Evolutionary conservation across 2,329 filamentous ascomycete species (phyloP).

Genomic region (Xylaria sp.): DNA sequence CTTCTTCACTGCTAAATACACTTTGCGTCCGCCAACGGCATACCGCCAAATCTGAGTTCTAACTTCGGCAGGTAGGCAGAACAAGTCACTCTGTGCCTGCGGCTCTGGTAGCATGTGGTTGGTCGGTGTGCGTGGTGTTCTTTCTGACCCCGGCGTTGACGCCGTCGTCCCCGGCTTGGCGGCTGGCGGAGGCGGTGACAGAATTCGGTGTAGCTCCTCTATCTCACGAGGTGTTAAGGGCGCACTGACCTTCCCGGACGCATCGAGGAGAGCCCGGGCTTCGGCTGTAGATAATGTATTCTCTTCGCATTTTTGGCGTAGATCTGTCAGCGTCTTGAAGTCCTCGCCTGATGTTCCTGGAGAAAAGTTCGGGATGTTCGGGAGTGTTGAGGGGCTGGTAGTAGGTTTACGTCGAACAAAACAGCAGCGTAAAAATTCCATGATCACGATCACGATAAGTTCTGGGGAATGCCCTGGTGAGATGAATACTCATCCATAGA

Average conservation of each 20-base stretch:
- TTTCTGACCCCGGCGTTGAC: conserved; percentile 8
- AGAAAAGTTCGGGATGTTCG: conserved; percentile 2
- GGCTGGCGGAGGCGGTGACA: conserved; percentile 27
- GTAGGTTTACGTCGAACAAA: conserved; percentile 26
- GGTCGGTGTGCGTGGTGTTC: conserved; percentile 35
- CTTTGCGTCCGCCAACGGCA: conserved; percentile 33
- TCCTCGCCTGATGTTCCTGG: conserved; percentile 15
- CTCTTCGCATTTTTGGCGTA: conserved; percentile 36
- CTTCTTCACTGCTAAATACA: conserved; percentile 33
- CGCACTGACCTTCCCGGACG: conserved; percentile 31
- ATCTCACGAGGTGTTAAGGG: conserved; percentile 37
- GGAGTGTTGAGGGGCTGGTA: neutral
- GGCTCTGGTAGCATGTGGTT: conserved; percentile 37
- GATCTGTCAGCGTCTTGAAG: conserved; percentile 29
- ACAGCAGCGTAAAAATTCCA: conserved; percentile 33
- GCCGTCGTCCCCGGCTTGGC: conserved; percentile 24
- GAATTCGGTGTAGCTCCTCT: conserved; percentile 36
- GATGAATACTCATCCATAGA: conserved; percentile 4
- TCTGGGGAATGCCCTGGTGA: neutral
- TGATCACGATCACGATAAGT: conserved; percentile 11
- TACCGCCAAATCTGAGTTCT: conserved; percentile 37
- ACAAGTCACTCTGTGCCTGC: conserved; percentile 36
- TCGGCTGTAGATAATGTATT: conserved; percentile 35
- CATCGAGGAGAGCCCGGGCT: conserved; percentile 34
- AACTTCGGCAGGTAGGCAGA: conserved; percentile 35